A percentile compares a stretch with the other conserved stretches of the same genome.
phyloP scores from a whole-genome alignment of 495 filamentous ascomycete species.

The Hypoxylon cercidicola region DNA sequence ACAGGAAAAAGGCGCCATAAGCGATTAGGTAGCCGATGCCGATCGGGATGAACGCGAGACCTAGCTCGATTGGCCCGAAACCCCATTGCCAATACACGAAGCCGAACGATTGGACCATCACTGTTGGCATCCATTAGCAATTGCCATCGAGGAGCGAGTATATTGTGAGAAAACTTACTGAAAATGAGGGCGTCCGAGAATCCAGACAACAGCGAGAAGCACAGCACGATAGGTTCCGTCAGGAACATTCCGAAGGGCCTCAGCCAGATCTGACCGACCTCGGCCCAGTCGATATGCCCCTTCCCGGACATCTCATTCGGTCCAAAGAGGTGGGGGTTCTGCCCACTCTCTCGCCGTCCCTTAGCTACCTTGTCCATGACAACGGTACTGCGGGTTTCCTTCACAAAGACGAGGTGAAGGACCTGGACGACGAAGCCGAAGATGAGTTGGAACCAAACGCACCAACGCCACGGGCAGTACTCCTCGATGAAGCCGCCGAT shows the following conservation, averaged over 20 bases:
- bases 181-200: constrained; percentile 71
- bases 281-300: constrained; percentile 57
- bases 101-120: constrained; percentile 70
- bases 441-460: constrained; percentile 43
- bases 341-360: constrained; percentile 57
- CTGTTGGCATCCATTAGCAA: constrained; percentile 5
- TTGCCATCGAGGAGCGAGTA: neutral
- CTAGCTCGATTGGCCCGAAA: constrained; percentile 61
- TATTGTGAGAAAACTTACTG: constrained; percentile 43
- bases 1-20: constrained; percentile 63
- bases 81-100: constrained; percentile 70
- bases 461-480: constrained; percentile 44
- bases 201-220: constrained; percentile 66
- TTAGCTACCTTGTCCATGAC: constrained; percentile 71
- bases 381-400: constrained; percentile 57
- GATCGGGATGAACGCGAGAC: constrained; percentile 68
- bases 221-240: constrained; percentile 70
- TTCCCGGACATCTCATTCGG: constrained; percentile 64
- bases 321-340: constrained; percentile 63
- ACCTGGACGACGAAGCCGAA: constrained; percentile 58
- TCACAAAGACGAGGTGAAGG: constrained; percentile 64
- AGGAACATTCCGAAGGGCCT: constrained; percentile 72
- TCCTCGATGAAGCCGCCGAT: constrained; percentile 65
- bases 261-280: constrained; percentile 65
- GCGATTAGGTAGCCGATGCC: constrained; percentile 69